Conservation (phyloP, 1,139 yeast species). For the Suhomyces bribrorum region DNA sequence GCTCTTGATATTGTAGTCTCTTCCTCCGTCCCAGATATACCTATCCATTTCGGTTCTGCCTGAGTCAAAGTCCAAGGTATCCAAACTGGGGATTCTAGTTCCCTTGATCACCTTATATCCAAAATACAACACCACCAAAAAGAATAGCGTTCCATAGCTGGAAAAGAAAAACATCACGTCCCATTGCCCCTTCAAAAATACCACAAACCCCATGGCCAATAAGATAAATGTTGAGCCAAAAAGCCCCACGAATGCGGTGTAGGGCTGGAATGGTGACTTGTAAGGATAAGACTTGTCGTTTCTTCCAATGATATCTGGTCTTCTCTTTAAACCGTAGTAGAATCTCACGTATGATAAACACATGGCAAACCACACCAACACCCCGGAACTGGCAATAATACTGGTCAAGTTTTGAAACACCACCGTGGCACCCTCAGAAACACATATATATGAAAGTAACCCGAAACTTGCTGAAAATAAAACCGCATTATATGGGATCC, state of each 20-base stretch:
- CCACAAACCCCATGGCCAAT: constrained; percentile 68
- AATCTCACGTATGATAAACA: constrained; percentile 71
- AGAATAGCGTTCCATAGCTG: constrained; percentile 63
- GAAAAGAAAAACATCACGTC: constrained; percentile 63
- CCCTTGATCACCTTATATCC: constrained; percentile 58
- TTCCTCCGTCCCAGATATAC: constrained; percentile 69
- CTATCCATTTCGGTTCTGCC: constrained; percentile 77
- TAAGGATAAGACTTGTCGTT: constrained; percentile 73
- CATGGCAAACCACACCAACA: constrained; percentile 82
- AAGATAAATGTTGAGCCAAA: constrained; percentile 56
- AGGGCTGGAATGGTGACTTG: constrained; percentile 77
- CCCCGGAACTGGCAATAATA: constrained; percentile 68
- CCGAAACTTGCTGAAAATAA: constrained; percentile 63
- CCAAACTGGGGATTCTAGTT: constrained; percentile 59
- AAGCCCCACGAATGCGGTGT: constrained; percentile 67
- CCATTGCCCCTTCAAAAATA: constrained; percentile 64
- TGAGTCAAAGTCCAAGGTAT: constrained; percentile 71
- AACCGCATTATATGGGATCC: constrained; percentile 76
- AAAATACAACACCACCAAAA: constrained; percentile 55
- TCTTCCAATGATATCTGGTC: constrained; percentile 67
- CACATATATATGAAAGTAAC: constrained; percentile 58
- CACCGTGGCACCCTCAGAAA: constrained; percentile 57
- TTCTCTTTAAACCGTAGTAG: constrained; percentile 61
- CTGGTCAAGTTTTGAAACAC: constrained; percentile 67
- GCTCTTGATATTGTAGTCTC: constrained; percentile 40